Percentiles rank a stretch among this genome's conserved stretches.
Evolutionary conservation across 345 rosid species (phyloP).

Genomic region (Noccaea caerulescens): DNA sequence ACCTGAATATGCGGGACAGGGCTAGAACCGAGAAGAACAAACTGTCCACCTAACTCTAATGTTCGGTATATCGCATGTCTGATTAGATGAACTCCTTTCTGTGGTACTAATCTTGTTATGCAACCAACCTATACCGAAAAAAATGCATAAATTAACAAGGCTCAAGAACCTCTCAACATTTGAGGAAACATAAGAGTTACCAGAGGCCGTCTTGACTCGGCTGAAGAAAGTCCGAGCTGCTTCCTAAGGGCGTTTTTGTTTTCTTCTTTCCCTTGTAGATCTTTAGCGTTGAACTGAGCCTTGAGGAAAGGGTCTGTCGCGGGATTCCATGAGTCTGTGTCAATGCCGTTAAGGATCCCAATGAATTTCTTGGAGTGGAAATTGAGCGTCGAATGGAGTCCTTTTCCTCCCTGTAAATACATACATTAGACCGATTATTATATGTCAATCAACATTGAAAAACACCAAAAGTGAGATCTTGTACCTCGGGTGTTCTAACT

Average conservation of each 20-base stretch:
- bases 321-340: constrained; percentile 95
- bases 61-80: constrained; percentile 93
- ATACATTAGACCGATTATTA: background rate
- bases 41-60: constrained; percentile 93
- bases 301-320: constrained; percentile 75
- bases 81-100: constrained; percentile 95
- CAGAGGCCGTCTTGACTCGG: constrained; percentile 70
- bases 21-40: constrained; percentile 94
- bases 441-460: background rate
- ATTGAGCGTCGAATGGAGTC: constrained; percentile 86
- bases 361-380: constrained; percentile 81
- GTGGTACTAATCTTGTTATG: constrained; percentile 96
- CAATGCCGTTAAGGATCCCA: constrained; percentile 94
- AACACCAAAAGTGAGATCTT: background rate
- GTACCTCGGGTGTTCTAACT: constrained; percentile 90
- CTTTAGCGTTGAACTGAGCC: constrained; percentile 78
- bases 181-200: constrained; percentile 45
- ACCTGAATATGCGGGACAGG: constrained; percentile 96
- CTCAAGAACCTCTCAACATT: constrained; percentile 14
- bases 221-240: constrained; percentile 79
- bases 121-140: constrained; percentile 73
- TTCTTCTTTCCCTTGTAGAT: constrained; percentile 88
- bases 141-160: background rate
- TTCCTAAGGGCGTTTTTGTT: constrained; percentile 69
- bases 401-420: constrained; percentile 75